Percentiles rank a stretch among this genome's conserved stretches.
These are phyloP conservation scores for Fragaria nilgerrensis DNA, from an alignment of 306 rosid genomes.

Conservation along the genomic window DNA sequence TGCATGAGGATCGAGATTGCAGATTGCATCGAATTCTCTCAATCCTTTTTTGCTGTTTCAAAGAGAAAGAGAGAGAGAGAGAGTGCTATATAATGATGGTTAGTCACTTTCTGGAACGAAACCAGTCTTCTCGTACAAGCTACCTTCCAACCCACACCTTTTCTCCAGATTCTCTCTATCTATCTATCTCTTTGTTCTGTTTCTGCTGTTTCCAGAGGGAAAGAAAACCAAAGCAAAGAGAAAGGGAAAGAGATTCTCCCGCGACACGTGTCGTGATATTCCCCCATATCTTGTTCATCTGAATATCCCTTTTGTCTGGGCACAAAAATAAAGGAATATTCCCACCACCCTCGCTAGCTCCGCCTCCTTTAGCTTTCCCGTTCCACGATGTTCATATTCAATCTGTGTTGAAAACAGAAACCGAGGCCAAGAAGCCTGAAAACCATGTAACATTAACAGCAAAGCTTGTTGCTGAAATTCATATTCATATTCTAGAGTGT, in stretches of 20 bases:
- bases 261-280: conserved; percentile 61
- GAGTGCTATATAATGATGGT: conserved; percentile 4
- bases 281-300: conserved; percentile 48
- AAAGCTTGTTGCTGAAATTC: background rate
- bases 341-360: conserved; percentile 23
- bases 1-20: background rate
- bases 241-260: conserved; percentile 38
- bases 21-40: conserved; percentile 75
- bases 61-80: conserved; percentile 12
- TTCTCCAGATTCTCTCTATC: conserved; percentile 59
- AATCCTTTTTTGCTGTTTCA: background rate
- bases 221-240: conserved; percentile 11
- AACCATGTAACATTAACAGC: background rate
- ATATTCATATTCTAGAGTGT: background rate
- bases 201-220: conserved; percentile 3
- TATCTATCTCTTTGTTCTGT: conserved; percentile 13
- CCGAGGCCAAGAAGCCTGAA: conserved; percentile 17
- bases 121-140: conserved; percentile 59
- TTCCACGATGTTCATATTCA: background rate
- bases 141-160: conserved; percentile 75
- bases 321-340: conserved; percentile 59
- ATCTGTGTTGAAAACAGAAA: conserved; percentile 10
- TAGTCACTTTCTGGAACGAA: conserved; percentile 60
- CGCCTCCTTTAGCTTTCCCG: conserved; percentile 11
- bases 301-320: conserved; percentile 90